Evolutionary conservation across 768 basidiomycete genomes (phyloP).

Genomic region (Lactarius sanguifluus): DNA sequence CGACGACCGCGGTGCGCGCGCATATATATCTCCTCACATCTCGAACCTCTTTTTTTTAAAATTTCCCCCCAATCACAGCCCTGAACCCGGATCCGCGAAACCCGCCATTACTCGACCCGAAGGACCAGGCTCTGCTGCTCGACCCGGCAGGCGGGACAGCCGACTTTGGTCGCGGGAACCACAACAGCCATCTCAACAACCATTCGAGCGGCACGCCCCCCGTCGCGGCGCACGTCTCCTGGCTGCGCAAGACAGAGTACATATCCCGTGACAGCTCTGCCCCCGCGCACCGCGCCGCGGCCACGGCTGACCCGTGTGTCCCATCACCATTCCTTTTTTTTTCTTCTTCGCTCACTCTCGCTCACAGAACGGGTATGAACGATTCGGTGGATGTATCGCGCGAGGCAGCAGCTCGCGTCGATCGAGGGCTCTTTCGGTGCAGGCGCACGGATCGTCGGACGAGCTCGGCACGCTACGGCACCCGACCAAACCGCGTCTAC

Average conservation of each 20-base stretch:
- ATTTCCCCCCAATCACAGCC: too few relatives aligned
- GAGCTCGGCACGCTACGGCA: conserved; percentile 62
- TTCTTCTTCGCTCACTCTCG: background rate
- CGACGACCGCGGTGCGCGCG: conserved; percentile 57
- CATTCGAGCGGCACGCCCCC: conserved; percentile 46
- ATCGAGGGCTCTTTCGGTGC: conserved; percentile 77
- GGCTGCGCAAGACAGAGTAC: conserved; percentile 93
- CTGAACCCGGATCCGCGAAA: conserved; percentile 68
- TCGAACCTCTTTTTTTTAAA: conserved; percentile 5
- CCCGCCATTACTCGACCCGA: conserved; percentile 64
- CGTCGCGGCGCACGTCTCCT: conserved; percentile 66
- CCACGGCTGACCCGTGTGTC: conserved; percentile 56
- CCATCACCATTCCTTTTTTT: background rate
- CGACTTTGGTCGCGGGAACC: conserved; percentile 41
- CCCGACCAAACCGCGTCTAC: conserved; percentile 74
- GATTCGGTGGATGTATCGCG: conserved; percentile 67
- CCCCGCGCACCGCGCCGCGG: conserved; percentile 39
- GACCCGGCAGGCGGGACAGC: conserved; percentile 53
- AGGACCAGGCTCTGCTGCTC: conserved; percentile 71
- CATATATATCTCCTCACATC: background rate
- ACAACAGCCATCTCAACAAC: conserved; percentile 30
- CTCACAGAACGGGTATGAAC: conserved; percentile 42
- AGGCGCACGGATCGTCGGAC: conserved; percentile 52
- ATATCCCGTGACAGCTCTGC: conserved; percentile 61
- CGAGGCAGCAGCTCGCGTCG: conserved; percentile 68